Evolutionary conservation across 352 stramenopile genomes (phyloP).

Genomic region (Thraustochytrium sp.): DNA sequence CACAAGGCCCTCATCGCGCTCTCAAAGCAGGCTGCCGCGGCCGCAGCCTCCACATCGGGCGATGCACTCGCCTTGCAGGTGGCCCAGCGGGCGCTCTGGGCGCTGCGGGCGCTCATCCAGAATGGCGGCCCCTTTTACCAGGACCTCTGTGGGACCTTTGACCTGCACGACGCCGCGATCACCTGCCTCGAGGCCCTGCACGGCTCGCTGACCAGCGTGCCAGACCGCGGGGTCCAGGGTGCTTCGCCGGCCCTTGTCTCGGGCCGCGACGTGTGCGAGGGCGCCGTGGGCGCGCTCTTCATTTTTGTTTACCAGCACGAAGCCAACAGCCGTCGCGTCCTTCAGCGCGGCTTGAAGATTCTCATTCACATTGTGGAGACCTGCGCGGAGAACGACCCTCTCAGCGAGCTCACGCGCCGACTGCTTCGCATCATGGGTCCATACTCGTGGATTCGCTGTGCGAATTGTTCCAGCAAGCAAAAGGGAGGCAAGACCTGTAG

Average conservation of each 20-base stretch:
- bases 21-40: constrained; percentile 9
- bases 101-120: background rate
- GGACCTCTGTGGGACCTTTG: background rate
- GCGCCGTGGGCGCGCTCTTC: background rate
- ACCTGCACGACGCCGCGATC: background rate
- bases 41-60: constrained; percentile 51
- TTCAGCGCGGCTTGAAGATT: constrained; percentile 14
- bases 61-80: constrained; percentile 46
- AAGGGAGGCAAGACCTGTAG: constrained; percentile 7
- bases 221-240: background rate
- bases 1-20: constrained; percentile 64
- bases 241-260: background rate
- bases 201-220: background rate
- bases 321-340: background rate
- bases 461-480: constrained; percentile 20
- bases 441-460: constrained; percentile 22
- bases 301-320: background rate
- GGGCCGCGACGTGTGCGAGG: constrained; percentile 18
- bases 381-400: background rate
- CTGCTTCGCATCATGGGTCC: constrained; percentile 8
- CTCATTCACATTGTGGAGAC: constrained; percentile 24
- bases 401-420: background rate
- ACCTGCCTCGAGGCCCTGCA: background rate
- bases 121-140: background rate
- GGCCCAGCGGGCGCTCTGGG: background rate